Conservation (phyloP, 768 basidiomycete genomes). For the Termitomyces sp. region DNA sequence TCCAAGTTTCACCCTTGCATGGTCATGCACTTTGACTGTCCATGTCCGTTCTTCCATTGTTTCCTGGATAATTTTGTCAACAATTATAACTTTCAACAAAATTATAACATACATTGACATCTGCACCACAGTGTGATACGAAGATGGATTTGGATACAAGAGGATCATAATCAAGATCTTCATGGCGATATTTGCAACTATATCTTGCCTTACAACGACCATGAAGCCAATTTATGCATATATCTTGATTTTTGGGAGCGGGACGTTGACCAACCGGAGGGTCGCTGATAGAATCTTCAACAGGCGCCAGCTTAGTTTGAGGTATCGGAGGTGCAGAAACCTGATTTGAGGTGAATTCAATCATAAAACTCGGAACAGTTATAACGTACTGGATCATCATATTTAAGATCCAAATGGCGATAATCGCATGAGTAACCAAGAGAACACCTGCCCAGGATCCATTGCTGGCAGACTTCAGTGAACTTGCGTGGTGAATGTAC, state of each 20-base stretch:
- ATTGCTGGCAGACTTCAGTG: constrained; percentile 20
- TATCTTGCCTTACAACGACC: constrained; percentile 21
- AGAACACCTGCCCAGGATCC: constrained; percentile 25
- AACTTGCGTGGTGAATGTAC: constrained; percentile 14
- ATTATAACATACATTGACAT: background rate
- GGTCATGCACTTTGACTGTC: constrained; percentile 39
- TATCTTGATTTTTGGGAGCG: constrained; percentile 7
- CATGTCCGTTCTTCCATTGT: constrained; percentile 8
- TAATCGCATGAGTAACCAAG: constrained; percentile 18
- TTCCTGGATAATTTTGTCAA: background rate
- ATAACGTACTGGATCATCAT: constrained; percentile 13
- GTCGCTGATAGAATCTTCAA: constrained; percentile 2
- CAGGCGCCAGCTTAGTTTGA: background rate
- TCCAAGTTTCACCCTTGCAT: constrained; percentile 50
- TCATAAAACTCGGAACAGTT: too few species aligned
- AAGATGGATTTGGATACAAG: background rate
- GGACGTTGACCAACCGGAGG: constrained; percentile 16
- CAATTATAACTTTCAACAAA: background rate
- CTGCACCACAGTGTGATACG: background rate
- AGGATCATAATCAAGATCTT: constrained; percentile 24
- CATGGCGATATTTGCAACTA: constrained; percentile 24
- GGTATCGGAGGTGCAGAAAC: background rate
- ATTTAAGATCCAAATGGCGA: constrained; percentile 21
- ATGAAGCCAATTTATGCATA: constrained; percentile 23
- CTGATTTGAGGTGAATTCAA: background rate